phyloP scores from a whole-genome alignment of 768 basidiomycete genomes.

The Trametes gibbosa region DNA sequence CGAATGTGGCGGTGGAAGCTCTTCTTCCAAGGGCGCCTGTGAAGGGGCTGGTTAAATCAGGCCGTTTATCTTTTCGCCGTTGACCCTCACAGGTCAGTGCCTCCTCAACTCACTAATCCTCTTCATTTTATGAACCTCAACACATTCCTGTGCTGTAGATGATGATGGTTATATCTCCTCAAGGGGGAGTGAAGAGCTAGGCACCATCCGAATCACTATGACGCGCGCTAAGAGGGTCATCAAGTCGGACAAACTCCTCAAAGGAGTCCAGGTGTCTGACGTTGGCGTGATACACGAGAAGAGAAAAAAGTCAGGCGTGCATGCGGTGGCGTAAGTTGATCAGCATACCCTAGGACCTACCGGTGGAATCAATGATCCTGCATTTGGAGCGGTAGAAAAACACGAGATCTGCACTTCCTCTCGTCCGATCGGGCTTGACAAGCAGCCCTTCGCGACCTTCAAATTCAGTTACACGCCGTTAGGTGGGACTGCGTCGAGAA shows the following conservation, averaged over 20 bases:
- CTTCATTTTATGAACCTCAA: background rate
- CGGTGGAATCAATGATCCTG: background rate
- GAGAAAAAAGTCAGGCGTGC: constrained; percentile 19
- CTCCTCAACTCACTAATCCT: too few relatives aligned
- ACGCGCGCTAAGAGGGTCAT: background rate
- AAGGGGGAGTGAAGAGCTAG: background rate
- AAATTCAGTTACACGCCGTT: constrained; percentile 14
- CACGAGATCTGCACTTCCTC: too few relatives aligned
- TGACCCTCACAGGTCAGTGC: background rate
- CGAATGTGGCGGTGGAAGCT: background rate
- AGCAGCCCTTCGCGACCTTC: constrained; percentile 10
- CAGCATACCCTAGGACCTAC: background rate
- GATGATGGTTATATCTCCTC: background rate
- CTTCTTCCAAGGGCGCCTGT: background rate
- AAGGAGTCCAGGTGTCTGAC: background rate
- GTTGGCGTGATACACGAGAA: constrained; percentile 9
- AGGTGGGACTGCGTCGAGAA: too few relatives aligned
- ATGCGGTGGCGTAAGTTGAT: constrained; percentile 8
- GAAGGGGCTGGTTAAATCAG: background rate
- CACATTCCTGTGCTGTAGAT: background rate
- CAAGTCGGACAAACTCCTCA: too few relatives aligned
- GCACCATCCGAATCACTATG: constrained; percentile 9
- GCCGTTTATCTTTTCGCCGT: background rate
- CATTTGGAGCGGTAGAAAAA: background rate
- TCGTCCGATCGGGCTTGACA: background rate